Percentiles rank a stretch among this genome's conserved stretches.
Evolutionary conservation across 2,329 filamentous ascomycete genomes (phyloP).

Genomic region (Colletotrichum echinochloae): DNA sequence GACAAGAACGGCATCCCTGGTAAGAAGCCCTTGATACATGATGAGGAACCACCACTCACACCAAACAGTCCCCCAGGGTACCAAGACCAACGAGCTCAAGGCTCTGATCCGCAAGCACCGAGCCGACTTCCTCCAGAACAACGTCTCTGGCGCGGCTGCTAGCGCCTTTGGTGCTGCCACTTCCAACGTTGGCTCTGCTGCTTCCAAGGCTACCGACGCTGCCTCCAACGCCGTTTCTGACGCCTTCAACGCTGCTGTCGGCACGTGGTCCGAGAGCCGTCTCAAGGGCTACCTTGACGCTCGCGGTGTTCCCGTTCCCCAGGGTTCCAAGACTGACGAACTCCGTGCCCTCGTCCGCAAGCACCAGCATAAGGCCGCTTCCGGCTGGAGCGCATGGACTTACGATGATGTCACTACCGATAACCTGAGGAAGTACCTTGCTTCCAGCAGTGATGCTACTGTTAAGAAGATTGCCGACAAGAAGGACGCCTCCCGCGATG

Average conservation of each 20-base stretch:
- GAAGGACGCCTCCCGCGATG: conserved; percentile 76
- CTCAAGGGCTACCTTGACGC: conserved; percentile 84
- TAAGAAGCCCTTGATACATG: conserved; percentile 40
- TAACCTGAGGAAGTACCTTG: conserved; percentile 72
- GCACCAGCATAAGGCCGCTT: conserved; percentile 76
- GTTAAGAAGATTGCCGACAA: conserved; percentile 72
- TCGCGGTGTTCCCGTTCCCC: conserved; percentile 80
- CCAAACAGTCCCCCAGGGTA: conserved; percentile 85
- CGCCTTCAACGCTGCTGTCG: conserved; percentile 72
- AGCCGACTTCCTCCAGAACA: conserved; percentile 77
- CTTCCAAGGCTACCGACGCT: conserved; percentile 79
- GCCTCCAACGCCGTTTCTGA: conserved; percentile 72
- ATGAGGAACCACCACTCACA: neutral
- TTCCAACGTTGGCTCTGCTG: conserved; percentile 80
- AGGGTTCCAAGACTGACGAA: conserved; percentile 77
- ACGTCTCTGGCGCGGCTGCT: conserved; percentile 65
- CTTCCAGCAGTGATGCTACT: conserved; percentile 63
- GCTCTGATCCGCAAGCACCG: conserved; percentile 91
- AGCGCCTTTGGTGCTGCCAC: conserved; percentile 79
- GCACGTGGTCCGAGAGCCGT: conserved; percentile 79
- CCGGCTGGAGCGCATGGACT: conserved; percentile 78
- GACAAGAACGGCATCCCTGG: conserved; percentile 85
- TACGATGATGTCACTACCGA: conserved; percentile 82
- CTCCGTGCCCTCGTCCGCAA: conserved; percentile 81
- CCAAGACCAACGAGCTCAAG: conserved; percentile 88